phyloP scores from a whole-genome alignment of 257 asterid species.

The Fraxinus quadrangulata region DNA sequence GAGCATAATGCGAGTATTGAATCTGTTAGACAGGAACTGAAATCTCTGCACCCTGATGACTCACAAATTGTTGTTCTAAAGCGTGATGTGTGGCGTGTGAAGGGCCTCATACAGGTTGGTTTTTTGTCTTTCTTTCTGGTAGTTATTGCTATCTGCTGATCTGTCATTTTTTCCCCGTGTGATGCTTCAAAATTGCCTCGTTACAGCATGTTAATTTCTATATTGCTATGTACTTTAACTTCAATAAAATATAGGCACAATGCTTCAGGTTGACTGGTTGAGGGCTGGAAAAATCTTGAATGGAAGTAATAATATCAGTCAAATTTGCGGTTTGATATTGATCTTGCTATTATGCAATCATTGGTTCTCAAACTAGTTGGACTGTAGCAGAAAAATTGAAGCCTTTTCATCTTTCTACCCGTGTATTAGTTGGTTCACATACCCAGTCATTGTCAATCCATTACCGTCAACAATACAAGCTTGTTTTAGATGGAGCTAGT shows the following conservation, averaged over 20 bases:
- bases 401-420: constrained; percentile 2
- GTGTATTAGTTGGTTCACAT: constrained; percentile 3
- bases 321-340: not conserved
- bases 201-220: not conserved
- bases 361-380: constrained; percentile 9
- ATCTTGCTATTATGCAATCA: not conserved
- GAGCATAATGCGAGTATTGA: constrained; percentile 72
- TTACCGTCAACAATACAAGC: not conserved
- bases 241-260: not conserved
- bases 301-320: not conserved
- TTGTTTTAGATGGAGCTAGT: not conserved
- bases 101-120: constrained; percentile 71
- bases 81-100: constrained; percentile 81
- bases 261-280: not conserved
- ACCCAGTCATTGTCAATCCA: not conserved
- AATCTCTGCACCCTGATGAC: constrained; percentile 63
- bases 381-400: not conserved
- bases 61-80: constrained; percentile 68
- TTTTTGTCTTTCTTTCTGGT: constrained; percentile 2
- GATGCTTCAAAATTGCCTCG: not conserved
- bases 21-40: constrained; percentile 64
- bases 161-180: not conserved
- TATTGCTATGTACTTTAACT: not conserved
- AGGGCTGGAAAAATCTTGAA: not conserved
- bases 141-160: not conserved